Evolutionary conservation across 192 early-diverging fungal genomes (phyloP).

Genomic region (Umbelopsis isabellina): DNA sequence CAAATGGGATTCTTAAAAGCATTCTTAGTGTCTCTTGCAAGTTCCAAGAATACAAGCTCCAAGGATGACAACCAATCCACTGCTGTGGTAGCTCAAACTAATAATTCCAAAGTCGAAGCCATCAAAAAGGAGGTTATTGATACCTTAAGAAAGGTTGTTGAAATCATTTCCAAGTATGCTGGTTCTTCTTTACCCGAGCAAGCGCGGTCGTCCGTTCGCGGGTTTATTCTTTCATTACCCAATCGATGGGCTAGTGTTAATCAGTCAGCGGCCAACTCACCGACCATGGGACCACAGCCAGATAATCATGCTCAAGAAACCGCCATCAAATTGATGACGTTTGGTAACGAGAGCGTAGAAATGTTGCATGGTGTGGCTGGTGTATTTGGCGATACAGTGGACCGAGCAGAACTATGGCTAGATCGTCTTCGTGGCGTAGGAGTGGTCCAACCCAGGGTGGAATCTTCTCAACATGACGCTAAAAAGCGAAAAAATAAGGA

Average conservation of each 20-base stretch:
- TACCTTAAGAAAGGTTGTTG: constrained; percentile 85
- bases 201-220: constrained; percentile 76
- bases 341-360: constrained; percentile 69
- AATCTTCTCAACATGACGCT: neutral
- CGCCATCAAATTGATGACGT: constrained; percentile 55
- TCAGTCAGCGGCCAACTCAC: constrained; percentile 28
- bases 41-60: neutral
- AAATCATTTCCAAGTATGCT: constrained; percentile 86
- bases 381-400: constrained; percentile 72
- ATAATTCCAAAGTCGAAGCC: constrained; percentile 46
- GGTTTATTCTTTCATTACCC: constrained; percentile 84
- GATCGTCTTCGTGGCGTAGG: constrained; percentile 46
- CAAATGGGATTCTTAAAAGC: constrained; percentile 66
- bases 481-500: constrained; percentile 16
- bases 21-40: constrained; percentile 55
- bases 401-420: constrained; percentile 66
- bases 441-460: constrained; percentile 3
- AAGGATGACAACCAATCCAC: neutral
- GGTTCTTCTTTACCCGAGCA: constrained; percentile 81
- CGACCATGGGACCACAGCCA: constrained; percentile 5
- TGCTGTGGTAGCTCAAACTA: constrained; percentile 27
- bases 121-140: constrained; percentile 84
- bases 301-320: constrained; percentile 29
- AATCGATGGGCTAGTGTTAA: constrained; percentile 69
- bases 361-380: constrained; percentile 67